Evolutionary conservation across 352 stramenopile genomes (phyloP), one percentile per base, ranked within the genome.

Genomic region (Globisporangium canariense): DNA sequence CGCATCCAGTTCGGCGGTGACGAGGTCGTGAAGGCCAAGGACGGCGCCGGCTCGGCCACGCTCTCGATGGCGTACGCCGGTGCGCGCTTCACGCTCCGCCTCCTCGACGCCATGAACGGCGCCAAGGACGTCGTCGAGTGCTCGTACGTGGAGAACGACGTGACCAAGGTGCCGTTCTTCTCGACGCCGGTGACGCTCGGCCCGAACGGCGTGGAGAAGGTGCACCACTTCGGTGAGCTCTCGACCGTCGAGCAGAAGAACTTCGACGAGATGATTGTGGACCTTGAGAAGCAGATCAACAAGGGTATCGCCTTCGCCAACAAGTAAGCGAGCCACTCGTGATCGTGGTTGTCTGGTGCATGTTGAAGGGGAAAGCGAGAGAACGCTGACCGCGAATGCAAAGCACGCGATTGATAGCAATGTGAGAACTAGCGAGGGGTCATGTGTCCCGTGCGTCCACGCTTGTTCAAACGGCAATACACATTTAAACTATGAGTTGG

Each of bases 1-100:
- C 88, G 96, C 70, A 99, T 98, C 73, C 97, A 98, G 75, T 95
- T 95, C 68, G 86, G 86, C 46, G 86, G 86, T 41, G 86, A 95
- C 65, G 98, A 99, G 78, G 98, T 99, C 49, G 98, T 99, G 46
- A 81, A 96, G 68, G 84, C 86, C 53, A 96, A 99, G 93, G 96
- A 99, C 63, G 98, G 98, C 65, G 88, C 96, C 41, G 98, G 98
- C 47, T 99, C 93, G 68, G 98, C 98, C 62, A 99, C 98, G 58
- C 89, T 99, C 45, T 98, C 91, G 54, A 99, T 99, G 98, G 98
- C 98, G 4, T 99, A 99, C 77, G 97, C 97, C 36, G 97, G 96
- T 41, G 97, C 96, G 10, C 70, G 97, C 66, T 99, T 99, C 81
- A 89, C 88, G 7, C 51, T 86, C 30, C 86, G 83, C 66, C 86